Base-by-base conservation (phyloP, 1,284 basidiomycete species). In the Chondrostereum purpureum region DNA sequence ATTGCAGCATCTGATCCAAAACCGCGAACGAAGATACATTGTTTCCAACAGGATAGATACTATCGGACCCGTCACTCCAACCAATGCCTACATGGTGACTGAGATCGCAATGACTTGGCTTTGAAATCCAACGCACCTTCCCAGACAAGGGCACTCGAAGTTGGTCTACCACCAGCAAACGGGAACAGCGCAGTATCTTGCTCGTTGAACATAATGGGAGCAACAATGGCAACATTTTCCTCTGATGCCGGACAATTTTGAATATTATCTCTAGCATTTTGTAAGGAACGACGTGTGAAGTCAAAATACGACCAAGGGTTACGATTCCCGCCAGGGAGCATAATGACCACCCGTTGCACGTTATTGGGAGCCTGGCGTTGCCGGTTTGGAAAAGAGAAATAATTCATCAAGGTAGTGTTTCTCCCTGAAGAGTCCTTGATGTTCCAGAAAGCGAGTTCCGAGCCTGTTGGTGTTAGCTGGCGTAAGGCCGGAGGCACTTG, bases 391-490 rank as follows among this genome's bases (percentile, higher is more conserved):
- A 40, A 17, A 6, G 44, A 45, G 21, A 45, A 45, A 20, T 45
- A 35, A 23, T 45, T 45, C 22, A 45, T 14, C 17, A 45, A 22
- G 17, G 44, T 45, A 10, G 44, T 39, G 14, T 35, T 19, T 18
- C 17, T 12, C 13, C 44, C 44, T 12, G 10, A 8, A 4, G 12
- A 12, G 22, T 40, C 38, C 13, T 19, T 6, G 2, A 45, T n/a
- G 24, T 45, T 45, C 17, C 36, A 45, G 44, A 22, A 45, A 11
- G 44, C 38, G 14, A 43, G 23, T 21, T 39, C 44, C 14, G 44
- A 35, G 17, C 44, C 44, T 14, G 19, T 36, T 3, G 31, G 27
- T 8, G 8, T 8, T n/a, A 31, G n/a, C 8, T 31, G 8, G 27
- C 8, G 27, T 8, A 31, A n/a, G n/a, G 27, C 8, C n/a, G n/a